Conservation (phyloP, 2,329 filamentous ascomycete species). For the Aspergillus ochraceoroseus region DNA sequence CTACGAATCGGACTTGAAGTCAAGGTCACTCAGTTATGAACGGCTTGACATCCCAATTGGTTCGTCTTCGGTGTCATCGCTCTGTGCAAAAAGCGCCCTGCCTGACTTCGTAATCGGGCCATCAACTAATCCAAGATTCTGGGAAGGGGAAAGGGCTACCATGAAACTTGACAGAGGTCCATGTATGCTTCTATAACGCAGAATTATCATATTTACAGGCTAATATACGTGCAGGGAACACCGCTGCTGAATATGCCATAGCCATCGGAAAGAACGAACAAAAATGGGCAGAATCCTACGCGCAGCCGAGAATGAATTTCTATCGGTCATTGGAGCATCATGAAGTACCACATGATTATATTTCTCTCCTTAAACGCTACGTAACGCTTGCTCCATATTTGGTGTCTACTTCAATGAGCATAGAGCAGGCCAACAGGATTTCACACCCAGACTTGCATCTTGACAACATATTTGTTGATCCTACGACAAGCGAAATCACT, state of each 20-base stretch:
- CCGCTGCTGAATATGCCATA: slow-evolving; percentile 14
- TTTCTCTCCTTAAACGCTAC: neutral
- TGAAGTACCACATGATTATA: slow-evolving; percentile 2
- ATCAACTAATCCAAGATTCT: no score
- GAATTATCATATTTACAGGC: no score
- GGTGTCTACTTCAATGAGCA: neutral
- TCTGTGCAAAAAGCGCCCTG: no score
- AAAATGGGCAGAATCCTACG: slow-evolving; percentile 14
- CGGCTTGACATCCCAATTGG: no score
- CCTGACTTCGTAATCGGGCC: no score
- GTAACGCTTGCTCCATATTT: neutral
- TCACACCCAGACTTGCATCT: slow-evolving; percentile 10
- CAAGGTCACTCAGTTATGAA: neutral
- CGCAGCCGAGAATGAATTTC: slow-evolving; percentile 17
- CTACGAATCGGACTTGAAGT: slow-evolving; percentile 16
- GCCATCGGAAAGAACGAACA: slow-evolving; percentile 16
- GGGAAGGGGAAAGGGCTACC: no score
- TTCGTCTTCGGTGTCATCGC: no score
- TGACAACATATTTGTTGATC: slow-evolving; percentile 11
- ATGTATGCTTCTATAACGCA: no score
- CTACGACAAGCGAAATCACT: slow-evolving; percentile 5
- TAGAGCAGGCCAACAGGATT: neutral
- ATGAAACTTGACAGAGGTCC: no score
- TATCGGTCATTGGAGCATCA: slow-evolving; percentile 13
- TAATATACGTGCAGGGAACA: no score